Base-by-base conservation (phyloP, 768 basidiomycete species). In the Agrocybe pediades region DNA sequence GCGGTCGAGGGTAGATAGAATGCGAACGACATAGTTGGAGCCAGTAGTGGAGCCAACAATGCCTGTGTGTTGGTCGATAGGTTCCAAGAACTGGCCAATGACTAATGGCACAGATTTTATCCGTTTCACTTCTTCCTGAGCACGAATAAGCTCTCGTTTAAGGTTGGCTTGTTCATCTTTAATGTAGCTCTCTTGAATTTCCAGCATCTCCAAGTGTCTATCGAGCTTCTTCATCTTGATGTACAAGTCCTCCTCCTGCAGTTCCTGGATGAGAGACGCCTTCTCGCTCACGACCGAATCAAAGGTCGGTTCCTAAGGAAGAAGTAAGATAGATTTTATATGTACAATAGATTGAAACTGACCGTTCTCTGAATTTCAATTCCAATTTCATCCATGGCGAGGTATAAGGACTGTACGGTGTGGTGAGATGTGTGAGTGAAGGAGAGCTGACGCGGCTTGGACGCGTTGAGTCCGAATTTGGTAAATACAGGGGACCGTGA, bases 11-110 rank as follows among this genome's bases (percentile, higher is more conserved):
- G 97, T 99, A 2, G 93, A 95, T 24, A 99, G 80, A 52, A 99
- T 98, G 57, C 97, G 86, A 62, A 98, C 96, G 47, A 99, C 95
- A 66, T 98, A 98, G 74, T 98, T 99, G 13, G 91, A 94, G 9
- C 97, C 97, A 3, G 97, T 98, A 0, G 97, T 99, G 13, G 92
- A 95, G 44, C 95, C 96, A 17, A 98, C 97, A 60, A 99, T 99
- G 56, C 89, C 94, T 15, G 96, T 94, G 62, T 89, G 86, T 70
- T 98, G 92, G 78, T 99, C 97, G 69, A 99, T 98, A 47, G 97
- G 90, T 75, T 99, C 97, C 29, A 98, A 84, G 77, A 99, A 99
- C 71, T 99, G 97, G 52, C 97, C 97, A 65, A 99, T 99, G 67
- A 99, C 97, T 15, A 99, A 86, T 0, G 97, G 97, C 6, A 99